phyloP scores from a whole-genome alignment of 2,329 filamentous ascomycete genomes.

The Proliferodiscus dingleyae region DNA sequence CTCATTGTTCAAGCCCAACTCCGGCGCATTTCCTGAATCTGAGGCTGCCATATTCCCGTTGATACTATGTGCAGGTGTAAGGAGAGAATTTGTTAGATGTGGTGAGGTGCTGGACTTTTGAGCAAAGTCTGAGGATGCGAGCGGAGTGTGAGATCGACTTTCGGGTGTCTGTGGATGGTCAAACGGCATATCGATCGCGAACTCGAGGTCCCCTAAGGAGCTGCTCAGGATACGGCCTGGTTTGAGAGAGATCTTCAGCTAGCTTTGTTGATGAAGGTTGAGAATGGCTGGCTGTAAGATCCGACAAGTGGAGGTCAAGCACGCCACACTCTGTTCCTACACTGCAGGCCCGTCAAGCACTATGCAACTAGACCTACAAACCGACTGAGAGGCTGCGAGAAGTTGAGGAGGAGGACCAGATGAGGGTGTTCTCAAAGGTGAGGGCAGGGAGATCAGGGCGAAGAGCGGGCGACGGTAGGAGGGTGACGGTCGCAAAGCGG shows the following conservation, averaged over 20 bases:
- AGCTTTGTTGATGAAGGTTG: constrained; percentile 5
- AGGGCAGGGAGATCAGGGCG: constrained; percentile 2
- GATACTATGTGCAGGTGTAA: constrained; percentile 59
- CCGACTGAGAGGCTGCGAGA: constrained; percentile 7
- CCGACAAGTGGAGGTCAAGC: constrained; percentile 10
- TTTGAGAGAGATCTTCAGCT: constrained; percentile 9
- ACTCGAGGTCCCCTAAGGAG: constrained; percentile 1
- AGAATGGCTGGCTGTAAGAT: constrained; percentile 7
- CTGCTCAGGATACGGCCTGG: not conserved
- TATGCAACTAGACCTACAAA: constrained; percentile 1
- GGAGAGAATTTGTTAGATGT: constrained; percentile 40
- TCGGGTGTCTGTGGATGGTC: constrained; percentile 61
- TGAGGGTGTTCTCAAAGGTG: constrained; percentile 3
- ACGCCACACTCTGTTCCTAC: constrained; percentile 12
- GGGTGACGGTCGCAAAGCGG: constrained; percentile 19
- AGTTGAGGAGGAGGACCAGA: constrained; percentile 7
- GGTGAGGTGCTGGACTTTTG: constrained; percentile 48
- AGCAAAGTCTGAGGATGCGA: constrained; percentile 40
- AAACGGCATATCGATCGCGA: constrained; percentile 48
- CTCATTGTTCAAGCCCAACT: constrained; percentile 38
- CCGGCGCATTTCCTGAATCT: constrained; percentile 15
- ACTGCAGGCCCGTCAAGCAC: constrained; percentile 1
- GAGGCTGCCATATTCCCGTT: constrained; percentile 42
- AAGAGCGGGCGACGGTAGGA: constrained; percentile 9
- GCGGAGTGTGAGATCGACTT: constrained; percentile 58